These are phyloP conservation scores for Paecilomyces formosus DNA, from an alignment of 2,329 filamentous ascomycete species.

Conservation along the genomic window DNA sequence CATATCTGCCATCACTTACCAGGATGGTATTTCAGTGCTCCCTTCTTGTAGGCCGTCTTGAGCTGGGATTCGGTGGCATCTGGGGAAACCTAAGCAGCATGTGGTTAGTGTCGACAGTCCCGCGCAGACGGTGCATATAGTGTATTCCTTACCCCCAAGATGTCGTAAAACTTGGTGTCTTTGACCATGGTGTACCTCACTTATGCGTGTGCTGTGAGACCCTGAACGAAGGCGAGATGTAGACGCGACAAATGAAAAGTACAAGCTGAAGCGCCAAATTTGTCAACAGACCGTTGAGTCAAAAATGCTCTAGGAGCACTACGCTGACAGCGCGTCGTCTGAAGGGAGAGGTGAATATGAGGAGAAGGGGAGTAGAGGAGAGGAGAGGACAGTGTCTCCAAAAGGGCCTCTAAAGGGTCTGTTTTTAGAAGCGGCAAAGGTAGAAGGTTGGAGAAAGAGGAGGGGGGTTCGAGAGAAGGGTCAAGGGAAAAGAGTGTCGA, in stretches of 20 bases:
- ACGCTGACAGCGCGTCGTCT: neutral
- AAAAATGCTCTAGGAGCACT: slow-evolving; percentile 1
- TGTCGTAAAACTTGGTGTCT: slow-evolving; percentile 43
- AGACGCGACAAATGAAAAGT: slow-evolving; percentile 5
- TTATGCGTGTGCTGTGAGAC: slow-evolving; percentile 1
- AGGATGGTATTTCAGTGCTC: slow-evolving; percentile 80
- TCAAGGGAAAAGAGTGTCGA: slow-evolving; percentile 6
- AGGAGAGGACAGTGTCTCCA: neutral
- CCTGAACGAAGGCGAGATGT: slow-evolving; percentile 9
- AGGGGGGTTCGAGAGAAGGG: slow-evolving; percentile 1
- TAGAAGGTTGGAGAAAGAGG: slow-evolving; percentile 5
- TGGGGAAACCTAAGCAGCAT: slow-evolving; percentile 57
- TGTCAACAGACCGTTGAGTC: slow-evolving; percentile 1
- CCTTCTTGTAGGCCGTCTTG: slow-evolving; percentile 92
- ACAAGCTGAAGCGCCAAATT: slow-evolving; percentile 9
- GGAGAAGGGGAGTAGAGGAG: no score
- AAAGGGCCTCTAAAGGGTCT: neutral
- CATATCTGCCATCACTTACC: slow-evolving; percentile 54
- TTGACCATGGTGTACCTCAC: slow-evolving; percentile 39
- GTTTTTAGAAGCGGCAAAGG: slow-evolving; percentile 1
- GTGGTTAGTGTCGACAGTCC: neutral
- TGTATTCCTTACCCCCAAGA: slow-evolving; percentile 35
- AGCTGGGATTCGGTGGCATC: slow-evolving; percentile 77
- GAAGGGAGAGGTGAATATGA: neutral
- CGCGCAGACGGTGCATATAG: neutral